Conservation (phyloP, 768 basidiomycete genomes). For the Suillus ampliporus region DNA sequence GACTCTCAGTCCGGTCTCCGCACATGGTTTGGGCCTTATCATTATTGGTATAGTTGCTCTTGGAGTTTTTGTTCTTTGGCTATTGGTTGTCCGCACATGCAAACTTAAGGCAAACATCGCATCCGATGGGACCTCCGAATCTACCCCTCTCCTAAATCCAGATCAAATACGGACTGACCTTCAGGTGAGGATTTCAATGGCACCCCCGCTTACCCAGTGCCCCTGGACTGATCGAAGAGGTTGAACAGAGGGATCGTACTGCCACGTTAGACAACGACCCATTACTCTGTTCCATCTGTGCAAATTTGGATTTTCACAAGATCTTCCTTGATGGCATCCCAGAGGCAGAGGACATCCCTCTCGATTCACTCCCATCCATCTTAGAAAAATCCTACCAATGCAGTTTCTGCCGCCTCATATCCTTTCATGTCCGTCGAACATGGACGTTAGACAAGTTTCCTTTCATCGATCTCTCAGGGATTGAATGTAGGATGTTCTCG, state of each 20-base stretch:
- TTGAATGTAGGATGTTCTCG: constrained; percentile 8
- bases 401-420: constrained; percentile 8
- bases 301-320: constrained; percentile 4
- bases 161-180: neutral
- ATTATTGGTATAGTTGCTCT: neutral
- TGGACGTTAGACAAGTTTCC: constrained; percentile 13
- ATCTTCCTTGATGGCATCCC: constrained; percentile 10
- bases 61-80: neutral
- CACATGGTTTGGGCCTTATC: neutral
- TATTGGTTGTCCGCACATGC: neutral
- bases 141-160: neutral
- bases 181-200: neutral
- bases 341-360: neutral
- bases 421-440: constrained; percentile 9
- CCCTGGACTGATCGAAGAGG: neutral
- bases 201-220: neutral
- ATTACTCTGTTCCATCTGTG: constrained; percentile 12
- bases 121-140: neutral
- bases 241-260: neutral
- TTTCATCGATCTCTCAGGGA: constrained; percentile 4
- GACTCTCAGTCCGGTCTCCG: neutral
- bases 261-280: neutral
- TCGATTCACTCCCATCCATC: constrained; percentile 7
- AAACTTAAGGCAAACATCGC: neutral
- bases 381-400: constrained; percentile 13